Evolutionary conservation across 2,329 filamentous ascomycete species (phyloP).

Genomic region (Tolypocladium endophyticum): DNA sequence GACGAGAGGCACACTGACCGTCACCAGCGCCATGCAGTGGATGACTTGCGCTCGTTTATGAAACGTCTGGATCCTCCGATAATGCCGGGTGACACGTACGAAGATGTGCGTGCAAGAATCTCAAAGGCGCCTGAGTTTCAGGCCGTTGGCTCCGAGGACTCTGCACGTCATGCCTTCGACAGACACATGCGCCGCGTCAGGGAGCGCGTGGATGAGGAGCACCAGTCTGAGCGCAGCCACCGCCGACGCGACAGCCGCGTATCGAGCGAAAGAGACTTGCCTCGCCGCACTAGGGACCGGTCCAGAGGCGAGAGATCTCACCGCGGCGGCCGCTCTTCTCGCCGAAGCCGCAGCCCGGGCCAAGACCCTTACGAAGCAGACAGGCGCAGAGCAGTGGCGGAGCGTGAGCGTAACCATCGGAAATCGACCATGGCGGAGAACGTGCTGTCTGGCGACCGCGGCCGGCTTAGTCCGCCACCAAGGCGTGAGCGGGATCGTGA

Average conservation of each 20-base stretch:
- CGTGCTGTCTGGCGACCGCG: conserved; percentile 42
- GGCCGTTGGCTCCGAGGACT: conserved; percentile 71
- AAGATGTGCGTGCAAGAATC: conserved; percentile 71
- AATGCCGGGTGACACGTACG: conserved; percentile 69
- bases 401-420: conserved; percentile 87
- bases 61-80: conserved; percentile 87
- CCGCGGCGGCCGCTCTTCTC: conserved; percentile 43
- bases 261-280: conserved; percentile 36
- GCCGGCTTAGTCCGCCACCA: conserved; percentile 30
- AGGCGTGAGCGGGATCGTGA: conserved; percentile 32
- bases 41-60: conserved; percentile 74
- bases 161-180: conserved; percentile 76
- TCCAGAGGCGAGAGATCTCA: conserved; percentile 53
- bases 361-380: conserved; percentile 92
- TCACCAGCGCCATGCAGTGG: conserved; percentile 73
- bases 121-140: conserved; percentile 76
- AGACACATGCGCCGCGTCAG: conserved; percentile 84
- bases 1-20: conserved; percentile 81
- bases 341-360: conserved; percentile 81
- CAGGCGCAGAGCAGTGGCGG: conserved; percentile 82
- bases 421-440: conserved; percentile 63
- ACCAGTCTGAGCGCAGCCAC: conserved; percentile 43
- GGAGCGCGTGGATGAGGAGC: conserved; percentile 82
- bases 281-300: conserved; percentile 53
- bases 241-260: conserved; percentile 47